A percentile compares a stretch with the other conserved stretches of the same genome.
These are phyloP conservation scores for Tuber indicum DNA, from an alignment of 495 filamentous ascomycete species.

Conservation along the genomic window DNA sequence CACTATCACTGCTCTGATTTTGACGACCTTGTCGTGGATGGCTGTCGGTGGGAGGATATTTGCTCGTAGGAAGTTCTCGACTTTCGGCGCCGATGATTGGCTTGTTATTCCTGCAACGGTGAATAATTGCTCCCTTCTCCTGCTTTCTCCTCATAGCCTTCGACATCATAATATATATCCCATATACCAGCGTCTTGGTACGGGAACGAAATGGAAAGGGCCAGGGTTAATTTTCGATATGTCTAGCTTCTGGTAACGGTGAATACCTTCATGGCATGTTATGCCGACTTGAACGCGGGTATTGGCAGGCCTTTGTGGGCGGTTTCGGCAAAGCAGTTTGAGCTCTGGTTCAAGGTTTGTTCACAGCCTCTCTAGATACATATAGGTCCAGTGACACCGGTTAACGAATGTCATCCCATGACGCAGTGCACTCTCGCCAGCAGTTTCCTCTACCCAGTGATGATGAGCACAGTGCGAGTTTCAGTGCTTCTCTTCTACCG, in stretches of 20 bases:
- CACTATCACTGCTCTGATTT: neutral
- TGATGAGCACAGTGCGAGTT: neutral
- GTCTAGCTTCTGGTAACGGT: neutral
- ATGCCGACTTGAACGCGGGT: neutral
- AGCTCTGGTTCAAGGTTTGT: neutral
- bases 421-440: constrained; percentile 4
- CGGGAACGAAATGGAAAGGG: neutral
- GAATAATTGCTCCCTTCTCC: neutral
- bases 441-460: constrained; percentile 5
- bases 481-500: constrained; percentile 12
- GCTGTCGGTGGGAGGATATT: neutral
- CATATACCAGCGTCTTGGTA: neutral
- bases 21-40: neutral
- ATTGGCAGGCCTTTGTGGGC: neutral
- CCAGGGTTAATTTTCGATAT: neutral
- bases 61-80: constrained; percentile 1
- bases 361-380: neutral
- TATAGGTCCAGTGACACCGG: neutral
- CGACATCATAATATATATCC: neutral
- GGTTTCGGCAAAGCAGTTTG: neutral
- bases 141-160: neutral
- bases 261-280: constrained; percentile 7
- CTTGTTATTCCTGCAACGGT: constrained; percentile 1
- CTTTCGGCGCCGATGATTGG: neutral
- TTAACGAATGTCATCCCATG: neutral